These are phyloP conservation scores for Neoboletus magnificus DNA, from an alignment of 768 basidiomycete genomes.

Conservation along the genomic window DNA sequence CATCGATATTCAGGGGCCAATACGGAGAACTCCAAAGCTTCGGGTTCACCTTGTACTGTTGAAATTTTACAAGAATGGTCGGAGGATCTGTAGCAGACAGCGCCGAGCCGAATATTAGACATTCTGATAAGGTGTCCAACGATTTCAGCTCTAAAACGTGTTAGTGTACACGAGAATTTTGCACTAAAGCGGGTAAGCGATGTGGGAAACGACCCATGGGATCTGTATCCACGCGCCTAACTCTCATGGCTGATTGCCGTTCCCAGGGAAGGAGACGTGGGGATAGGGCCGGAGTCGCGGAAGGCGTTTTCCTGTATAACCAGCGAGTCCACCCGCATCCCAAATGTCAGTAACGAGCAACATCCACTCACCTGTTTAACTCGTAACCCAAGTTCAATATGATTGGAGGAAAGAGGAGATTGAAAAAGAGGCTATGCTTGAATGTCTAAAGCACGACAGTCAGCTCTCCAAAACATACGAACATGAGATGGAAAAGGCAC, in stretches of 20 bases:
- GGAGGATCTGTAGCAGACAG: slow-evolving; percentile 97
- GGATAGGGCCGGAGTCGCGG: slow-evolving; percentile 94
- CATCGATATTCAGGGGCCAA: slow-evolving; percentile 54
- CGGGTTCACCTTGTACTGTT: slow-evolving; percentile 97
- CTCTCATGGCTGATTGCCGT: slow-evolving; percentile 95
- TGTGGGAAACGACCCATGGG: neutral
- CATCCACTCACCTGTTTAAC: slow-evolving; percentile 70
- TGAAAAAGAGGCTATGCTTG: slow-evolving; percentile 97
- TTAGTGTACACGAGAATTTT: slow-evolving; percentile 94
- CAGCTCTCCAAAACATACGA: slow-evolving; percentile 1
- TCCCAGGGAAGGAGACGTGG: slow-evolving; percentile 89
- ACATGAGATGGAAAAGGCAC: neutral
- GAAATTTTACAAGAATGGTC: slow-evolving; percentile 96
- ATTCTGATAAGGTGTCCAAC: slow-evolving; percentile 83
- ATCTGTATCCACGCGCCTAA: slow-evolving; percentile 64
- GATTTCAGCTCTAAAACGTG: slow-evolving; percentile 90
- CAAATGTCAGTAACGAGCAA: neutral
- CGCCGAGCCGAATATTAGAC: slow-evolving; percentile 94
- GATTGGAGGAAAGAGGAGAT: slow-evolving; percentile 95
- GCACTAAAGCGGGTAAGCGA: slow-evolving; percentile 48
- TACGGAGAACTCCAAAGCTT: slow-evolving; percentile 94
- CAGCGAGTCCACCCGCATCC: neutral
- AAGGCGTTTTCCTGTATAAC: slow-evolving; percentile 89
- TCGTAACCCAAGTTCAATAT: slow-evolving; percentile 98
- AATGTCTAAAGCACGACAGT: slow-evolving; percentile 61